Evolutionary conservation across 495 filamentous ascomycete genomes (phyloP).

Genomic region (Penicillium arizonense): DNA sequence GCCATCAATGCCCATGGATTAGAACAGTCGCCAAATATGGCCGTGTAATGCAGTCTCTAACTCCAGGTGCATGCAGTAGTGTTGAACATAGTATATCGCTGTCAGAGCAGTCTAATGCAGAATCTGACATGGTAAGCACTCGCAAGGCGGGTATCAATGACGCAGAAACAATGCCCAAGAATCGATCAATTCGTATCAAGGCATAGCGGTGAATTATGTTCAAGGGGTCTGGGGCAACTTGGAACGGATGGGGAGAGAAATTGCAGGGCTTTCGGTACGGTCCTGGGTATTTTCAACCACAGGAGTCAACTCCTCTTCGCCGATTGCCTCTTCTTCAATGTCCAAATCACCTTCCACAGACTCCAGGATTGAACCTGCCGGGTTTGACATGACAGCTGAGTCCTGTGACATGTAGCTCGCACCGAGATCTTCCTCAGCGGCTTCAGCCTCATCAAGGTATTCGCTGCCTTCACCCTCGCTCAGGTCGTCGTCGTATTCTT

Average conservation of each 20-base stretch:
- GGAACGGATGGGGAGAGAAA: conserved; percentile 22
- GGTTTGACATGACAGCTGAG: conserved; percentile 49
- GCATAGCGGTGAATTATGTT: conserved; percentile 9
- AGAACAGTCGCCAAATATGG: neutral
- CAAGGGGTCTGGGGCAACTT: conserved; percentile 14
- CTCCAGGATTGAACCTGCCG: conserved; percentile 40
- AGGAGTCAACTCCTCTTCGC: conserved; percentile 10
- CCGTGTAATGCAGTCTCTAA: conserved; percentile 19
- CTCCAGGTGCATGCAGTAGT: conserved; percentile 21
- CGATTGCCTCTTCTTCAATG: conserved; percentile 13
- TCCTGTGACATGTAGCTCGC: conserved; percentile 61
- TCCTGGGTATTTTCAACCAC: conserved; percentile 4
- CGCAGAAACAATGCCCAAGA: conserved; percentile 5
- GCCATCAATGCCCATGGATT: conserved; percentile 20
- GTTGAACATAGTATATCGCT: conserved; percentile 27
- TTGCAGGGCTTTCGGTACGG: conserved; percentile 4
- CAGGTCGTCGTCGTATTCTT: conserved; percentile 35
- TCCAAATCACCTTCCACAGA: conserved; percentile 26
- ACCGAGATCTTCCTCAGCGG: conserved; percentile 44
- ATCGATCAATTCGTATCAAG: neutral
- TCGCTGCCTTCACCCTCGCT: conserved; percentile 42
- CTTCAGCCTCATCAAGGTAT: conserved; percentile 45
- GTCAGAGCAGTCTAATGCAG: conserved; percentile 12
- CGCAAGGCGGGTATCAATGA: conserved; percentile 14
- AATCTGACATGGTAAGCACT: conserved; percentile 11